Evolutionary conservation across 1,284 basidiomycete species (phyloP).

Genomic region (Volvariella surrecta): DNA sequence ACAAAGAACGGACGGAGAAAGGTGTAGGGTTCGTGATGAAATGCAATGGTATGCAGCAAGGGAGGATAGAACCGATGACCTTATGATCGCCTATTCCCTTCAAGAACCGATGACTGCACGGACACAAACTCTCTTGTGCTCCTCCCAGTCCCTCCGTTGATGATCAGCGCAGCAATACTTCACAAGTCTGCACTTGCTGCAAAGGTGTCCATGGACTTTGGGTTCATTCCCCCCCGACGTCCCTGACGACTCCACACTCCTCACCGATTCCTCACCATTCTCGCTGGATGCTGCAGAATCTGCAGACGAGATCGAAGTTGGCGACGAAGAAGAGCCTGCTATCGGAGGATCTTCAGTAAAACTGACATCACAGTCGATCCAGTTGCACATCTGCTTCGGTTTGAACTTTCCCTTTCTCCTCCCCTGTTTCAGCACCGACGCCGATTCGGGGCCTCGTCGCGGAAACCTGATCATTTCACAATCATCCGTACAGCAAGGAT

Average conservation of each 20-base stretch:
- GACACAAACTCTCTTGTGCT: conserved; percentile 58
- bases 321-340: neutral
- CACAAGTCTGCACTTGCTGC: conserved; percentile 67
- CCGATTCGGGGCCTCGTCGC: conserved; percentile 47
- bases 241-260: conserved; percentile 29
- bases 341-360: conserved; percentile 37
- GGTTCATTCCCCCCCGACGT: conserved; percentile 17
- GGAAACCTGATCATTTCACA: conserved; percentile 76
- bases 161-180: conserved; percentile 66
- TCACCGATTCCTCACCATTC: conserved; percentile 41
- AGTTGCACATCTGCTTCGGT: conserved; percentile 63
- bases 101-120: neutral
- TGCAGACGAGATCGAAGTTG: conserved; percentile 6
- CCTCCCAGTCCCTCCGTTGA: conserved; percentile 65
- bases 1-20: neutral
- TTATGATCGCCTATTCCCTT: neutral
- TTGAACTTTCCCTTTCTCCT: conserved; percentile 36
- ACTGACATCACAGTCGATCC: conserved; percentile 61
- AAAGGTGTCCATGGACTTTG: conserved; percentile 40
- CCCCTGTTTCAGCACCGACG: conserved; percentile 47
- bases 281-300: too few relatives aligned
- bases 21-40: too few relatives aligned
- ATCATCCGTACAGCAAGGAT: conserved; percentile 67
- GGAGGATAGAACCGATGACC: neutral
- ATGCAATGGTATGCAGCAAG: neutral